Base-by-base conservation (phyloP, 2,329 filamentous ascomycete species). In the Colletotrichum sp. region DNA sequence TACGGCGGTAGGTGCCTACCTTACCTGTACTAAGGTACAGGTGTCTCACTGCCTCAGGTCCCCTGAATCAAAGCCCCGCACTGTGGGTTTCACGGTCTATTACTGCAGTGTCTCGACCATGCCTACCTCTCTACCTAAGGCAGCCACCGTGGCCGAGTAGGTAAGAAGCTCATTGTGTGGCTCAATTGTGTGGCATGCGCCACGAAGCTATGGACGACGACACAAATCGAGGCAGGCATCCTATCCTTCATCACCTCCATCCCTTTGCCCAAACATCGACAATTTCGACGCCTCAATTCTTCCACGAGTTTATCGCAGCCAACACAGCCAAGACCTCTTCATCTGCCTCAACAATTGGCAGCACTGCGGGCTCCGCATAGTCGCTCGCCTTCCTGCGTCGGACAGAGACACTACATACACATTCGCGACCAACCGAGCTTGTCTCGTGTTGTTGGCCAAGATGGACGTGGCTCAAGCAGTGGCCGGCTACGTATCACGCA, bases 401-500 rank as follows among this genome's bases (percentile, higher is more conserved):
- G 44, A 62, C 28, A 30, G 10, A 59, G 26, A 26, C 55, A 28
- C 15, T 16, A 21, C 55, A 59, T 9, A 26, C 24, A 59, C 32
- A 28, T n/a, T 44, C 21, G 21, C 21, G 32, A 28, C 21, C 13
- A 26, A 15, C 15, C 30, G 5, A 52, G 26, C 36, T 65, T 15
- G 39, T 13, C 26, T 12, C 63, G 26, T 66, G 78, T 80, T 80
- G 82, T 71, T 76, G 67, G 78, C 80, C 85, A 88, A 79, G 80
- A 99, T 99, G 97, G 97, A 99, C 84, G 93, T 99, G 82, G 95
- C 98, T 78, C 94, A 98, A 84, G 95, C 96, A 80, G 93, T 98
- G 83, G 94, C 96, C 81, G 95, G 95, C 87, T 99, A 99, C 89
- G 94, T 99, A 89, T 94, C 94, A 85, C 98, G 96, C 91, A 98